Base-by-base conservation (phyloP, 2,329 filamentous ascomycete genomes). In the Anisogramma anomala region DNA sequence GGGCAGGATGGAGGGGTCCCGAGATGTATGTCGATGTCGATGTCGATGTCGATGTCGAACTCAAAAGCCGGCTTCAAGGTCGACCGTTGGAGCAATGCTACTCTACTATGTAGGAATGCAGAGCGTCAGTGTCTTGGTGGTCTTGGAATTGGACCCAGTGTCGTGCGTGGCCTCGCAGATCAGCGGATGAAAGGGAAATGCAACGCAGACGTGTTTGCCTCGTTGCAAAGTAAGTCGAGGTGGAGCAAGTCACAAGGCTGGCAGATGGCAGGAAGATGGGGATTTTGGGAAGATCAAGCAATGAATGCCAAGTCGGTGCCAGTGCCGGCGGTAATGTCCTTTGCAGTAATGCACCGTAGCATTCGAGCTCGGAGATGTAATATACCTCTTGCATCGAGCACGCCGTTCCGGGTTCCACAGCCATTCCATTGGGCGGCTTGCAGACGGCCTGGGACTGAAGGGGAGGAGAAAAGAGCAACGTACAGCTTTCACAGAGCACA, bases 361-460 rank as follows among this genome's bases (percentile, higher is more conserved):
- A 10, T 23, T 19, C 33, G 41, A 26, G 41, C 31, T 44, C 45
- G 45, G 45, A 39, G 37, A 47, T 47, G 41, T 44, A 41, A 46
- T 37, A 18, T 41, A 42, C 30, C 30, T 44, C 38, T 30, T 44
- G 45, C 45, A 35, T 27, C 45, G 41, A 15, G 18, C 25, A 28
- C 9, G 18, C 39, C 39, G 33, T 15, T 18, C 15, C 33, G 17
- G 15, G 10, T 28, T 20, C 40, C 33, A 30, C 28, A 26, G 15
- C 33, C 41, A 35, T 35, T 25, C n/a, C n/a, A n/a, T n/a, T n/a
- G n/a, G n/a, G n/a, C n/a, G n/a, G n/a, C n/a, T n/a, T n/a, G n/a
- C n/a, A n/a, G n/a, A n/a, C n/a, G n/a, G n/a, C n/a, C n/a, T n/a
- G n/a, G n/a, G n/a, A n/a, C n/a, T n/a, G n/a, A n/a, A n/a, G n/a